Percentiles rank a stretch among this genome's conserved stretches.
Conservation (phyloP, 192 early-diverging fungal species). For the Gorgonomyces haynaldii region DNA sequence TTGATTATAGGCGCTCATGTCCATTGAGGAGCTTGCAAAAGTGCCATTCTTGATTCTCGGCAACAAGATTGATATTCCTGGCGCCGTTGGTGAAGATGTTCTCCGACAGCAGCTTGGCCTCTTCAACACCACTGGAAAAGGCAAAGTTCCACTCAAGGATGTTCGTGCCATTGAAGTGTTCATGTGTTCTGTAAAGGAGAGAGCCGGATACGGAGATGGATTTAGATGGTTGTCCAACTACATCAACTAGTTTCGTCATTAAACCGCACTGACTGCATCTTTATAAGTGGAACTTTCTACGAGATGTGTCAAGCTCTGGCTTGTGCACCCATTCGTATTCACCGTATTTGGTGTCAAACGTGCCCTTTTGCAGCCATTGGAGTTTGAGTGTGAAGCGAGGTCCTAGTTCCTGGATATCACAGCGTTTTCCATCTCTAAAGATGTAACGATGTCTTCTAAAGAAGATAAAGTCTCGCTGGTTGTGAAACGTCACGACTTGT, state of each 20-base stretch:
- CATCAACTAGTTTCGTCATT: slow-evolving; percentile 22
- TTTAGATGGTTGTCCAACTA: slow-evolving; percentile 37
- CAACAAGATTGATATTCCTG: slow-evolving; percentile 96
- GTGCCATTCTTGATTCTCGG: slow-evolving; percentile 95
- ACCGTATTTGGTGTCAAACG: slow-evolving; percentile 76
- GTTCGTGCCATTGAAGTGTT: slow-evolving; percentile 96
- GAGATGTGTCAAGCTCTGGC: slow-evolving; percentile 14
- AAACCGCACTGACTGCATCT: too few species aligned
- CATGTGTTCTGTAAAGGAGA: slow-evolving; percentile 98
- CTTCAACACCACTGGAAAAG: slow-evolving; percentile 91
- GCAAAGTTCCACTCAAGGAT: slow-evolving; percentile 85
- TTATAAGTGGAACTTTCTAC: slow-evolving; percentile 15
- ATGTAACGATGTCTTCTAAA: slow-evolving; percentile 95
- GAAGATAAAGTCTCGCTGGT: slow-evolving; percentile 99
- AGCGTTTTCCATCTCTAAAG: slow-evolving; percentile 61
- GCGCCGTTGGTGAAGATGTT: slow-evolving; percentile 87
- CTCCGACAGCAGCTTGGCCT: slow-evolving; percentile 78
- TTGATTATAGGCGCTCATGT: slow-evolving; percentile 60
- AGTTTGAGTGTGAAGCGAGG: slow-evolving; percentile 92
- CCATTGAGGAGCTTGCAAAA: slow-evolving; percentile 83
- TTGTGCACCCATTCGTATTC: slow-evolving; percentile 98
- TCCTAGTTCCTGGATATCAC: slow-evolving; percentile 87
- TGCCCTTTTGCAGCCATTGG: slow-evolving; percentile 88
- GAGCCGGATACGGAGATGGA: slow-evolving; percentile 95
- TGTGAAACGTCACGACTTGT: slow-evolving; percentile 93